phyloP scores from a whole-genome alignment of 2,329 filamentous ascomycete species.

The Calonectria multiphialidica region DNA sequence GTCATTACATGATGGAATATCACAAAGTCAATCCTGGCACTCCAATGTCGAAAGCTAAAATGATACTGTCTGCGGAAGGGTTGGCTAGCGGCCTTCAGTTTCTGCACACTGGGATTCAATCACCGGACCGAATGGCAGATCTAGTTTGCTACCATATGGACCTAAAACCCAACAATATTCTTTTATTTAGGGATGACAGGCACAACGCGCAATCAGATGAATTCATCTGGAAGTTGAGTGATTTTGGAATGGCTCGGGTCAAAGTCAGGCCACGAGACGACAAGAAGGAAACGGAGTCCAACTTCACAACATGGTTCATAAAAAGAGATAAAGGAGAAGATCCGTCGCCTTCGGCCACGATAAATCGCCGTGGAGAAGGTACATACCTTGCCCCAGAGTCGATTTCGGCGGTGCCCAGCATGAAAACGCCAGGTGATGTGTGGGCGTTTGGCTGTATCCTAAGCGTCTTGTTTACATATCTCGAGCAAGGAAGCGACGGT shows the following conservation, averaged over 20 bases:
- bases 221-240: slow-evolving; percentile 3
- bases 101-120: background rate
- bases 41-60: background rate
- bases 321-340: background rate
- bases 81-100: background rate
- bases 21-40: background rate
- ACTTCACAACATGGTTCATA: background rate
- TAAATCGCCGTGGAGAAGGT: background rate
- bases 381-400: slow-evolving; percentile 1
- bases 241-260: slow-evolving; percentile 1
- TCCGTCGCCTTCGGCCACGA: background rate
- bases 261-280: background rate
- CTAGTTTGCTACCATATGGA: slow-evolving; percentile 10
- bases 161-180: slow-evolving; percentile 4
- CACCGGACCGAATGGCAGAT: background rate
- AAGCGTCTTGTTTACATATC: slow-evolving; percentile 1
- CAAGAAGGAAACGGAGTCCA: background rate
- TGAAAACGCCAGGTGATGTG: background rate
- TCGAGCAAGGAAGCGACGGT: background rate
- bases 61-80: background rate
- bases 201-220: background rate
- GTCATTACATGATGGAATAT: background rate
- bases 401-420: background rate
- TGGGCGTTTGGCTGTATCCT: background rate
- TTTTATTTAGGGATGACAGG: background rate